phyloP scores from a whole-genome alignment of 805 yeast species.

The Hanseniaspora guilliermondii region DNA sequence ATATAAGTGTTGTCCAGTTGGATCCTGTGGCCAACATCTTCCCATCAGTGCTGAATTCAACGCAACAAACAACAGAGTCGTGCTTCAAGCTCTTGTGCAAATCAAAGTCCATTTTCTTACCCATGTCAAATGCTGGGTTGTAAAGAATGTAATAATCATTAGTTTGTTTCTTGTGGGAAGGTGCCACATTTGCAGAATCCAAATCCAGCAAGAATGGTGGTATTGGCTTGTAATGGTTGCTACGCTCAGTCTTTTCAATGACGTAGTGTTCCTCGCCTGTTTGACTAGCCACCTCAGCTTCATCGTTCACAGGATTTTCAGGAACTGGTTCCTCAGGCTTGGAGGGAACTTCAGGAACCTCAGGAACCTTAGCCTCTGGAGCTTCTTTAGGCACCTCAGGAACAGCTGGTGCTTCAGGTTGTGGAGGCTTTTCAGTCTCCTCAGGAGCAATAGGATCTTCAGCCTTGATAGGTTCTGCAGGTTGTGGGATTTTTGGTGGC shows the following conservation, averaged over 20 bases:
- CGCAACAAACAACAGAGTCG: slow-evolving; percentile 92
- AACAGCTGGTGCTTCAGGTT: slow-evolving; percentile 13
- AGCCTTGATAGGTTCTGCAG: slow-evolving; percentile 13
- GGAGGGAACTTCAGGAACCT: slow-evolving; percentile 9
- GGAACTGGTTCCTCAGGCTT: slow-evolving; percentile 22
- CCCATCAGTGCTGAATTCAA: slow-evolving; percentile 82
- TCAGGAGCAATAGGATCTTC: slow-evolving; percentile 5
- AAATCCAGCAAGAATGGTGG: slow-evolving; percentile 73
- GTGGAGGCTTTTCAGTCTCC: not conserved
- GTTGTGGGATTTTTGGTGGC: slow-evolving; percentile 15
- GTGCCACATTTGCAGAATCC: slow-evolving; percentile 64
- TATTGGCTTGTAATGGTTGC: slow-evolving; percentile 53
- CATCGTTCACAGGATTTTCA: slow-evolving; percentile 17
- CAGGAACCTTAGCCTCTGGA: slow-evolving; percentile 14
- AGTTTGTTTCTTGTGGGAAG: slow-evolving; percentile 67
- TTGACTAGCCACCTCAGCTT: slow-evolving; percentile 17
- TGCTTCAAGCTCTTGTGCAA: slow-evolving; percentile 84
- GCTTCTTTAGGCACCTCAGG: slow-evolving; percentile 17
- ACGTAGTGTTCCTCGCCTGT: slow-evolving; percentile 25
- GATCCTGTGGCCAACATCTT: slow-evolving; percentile 92
- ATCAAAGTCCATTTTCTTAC: slow-evolving; percentile 67
- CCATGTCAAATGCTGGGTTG: slow-evolving; percentile 60
- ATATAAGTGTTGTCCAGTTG: slow-evolving; percentile 89
- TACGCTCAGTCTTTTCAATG: slow-evolving; percentile 31
- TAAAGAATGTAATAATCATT: slow-evolving; percentile 78